Evolutionary conservation across 768 basidiomycete genomes (phyloP), one percentile per base, ranked within the genome.

Genomic region (Kwoniella newhampshirensis): DNA sequence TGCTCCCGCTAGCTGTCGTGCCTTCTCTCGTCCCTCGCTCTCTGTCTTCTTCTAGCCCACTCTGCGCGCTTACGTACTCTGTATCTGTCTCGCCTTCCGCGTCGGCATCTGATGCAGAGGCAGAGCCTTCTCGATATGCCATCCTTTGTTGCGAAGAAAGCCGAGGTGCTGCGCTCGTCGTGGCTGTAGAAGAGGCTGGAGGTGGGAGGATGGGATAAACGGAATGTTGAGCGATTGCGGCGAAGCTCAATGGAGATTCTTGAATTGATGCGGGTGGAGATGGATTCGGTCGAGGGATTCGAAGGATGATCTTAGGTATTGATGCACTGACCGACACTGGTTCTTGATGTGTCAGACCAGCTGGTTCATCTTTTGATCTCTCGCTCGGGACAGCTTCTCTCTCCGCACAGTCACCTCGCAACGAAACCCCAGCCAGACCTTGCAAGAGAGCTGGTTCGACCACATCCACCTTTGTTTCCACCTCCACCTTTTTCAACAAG

Each of bases 51-150:
- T 32, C 32, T 6, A 32, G 6, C 32, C 57, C 61, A 44, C 66
- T 61, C 17, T 32, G 27, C n/a, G 66, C 66, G 36, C 45, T 62
- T 9, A 49, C 45, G 40, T 67, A 67, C 36, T 62, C 66, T 7
- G 42, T 32, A n/a, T 47, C 62, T 32, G 52, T 54, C 15, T 30
- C 56, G 20, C 59, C 56, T 45, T 60, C 54, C 20, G 59, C 48
- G 5, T 30, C 56, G 20, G 52, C 56, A 39, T 60, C 54, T 23
- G 59, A 44, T 7, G 59, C 47, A 6, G 57, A 57, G 1, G 60
- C 45, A 17, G 64, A 62, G 7, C 46, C 41, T 35, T 66, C 64
- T 11, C 64, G 52, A 51, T 66, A 66, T 17, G 25, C 57, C 35
- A 37, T n/a, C 1, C 56, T 26, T 5, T 56, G 27, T 44, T 21